A percentile compares a stretch with the other conserved stretches of the same genome.
Conservation (phyloP, 768 basidiomycete genomes). For the Boletus pseudo-olivaceus region DNA sequence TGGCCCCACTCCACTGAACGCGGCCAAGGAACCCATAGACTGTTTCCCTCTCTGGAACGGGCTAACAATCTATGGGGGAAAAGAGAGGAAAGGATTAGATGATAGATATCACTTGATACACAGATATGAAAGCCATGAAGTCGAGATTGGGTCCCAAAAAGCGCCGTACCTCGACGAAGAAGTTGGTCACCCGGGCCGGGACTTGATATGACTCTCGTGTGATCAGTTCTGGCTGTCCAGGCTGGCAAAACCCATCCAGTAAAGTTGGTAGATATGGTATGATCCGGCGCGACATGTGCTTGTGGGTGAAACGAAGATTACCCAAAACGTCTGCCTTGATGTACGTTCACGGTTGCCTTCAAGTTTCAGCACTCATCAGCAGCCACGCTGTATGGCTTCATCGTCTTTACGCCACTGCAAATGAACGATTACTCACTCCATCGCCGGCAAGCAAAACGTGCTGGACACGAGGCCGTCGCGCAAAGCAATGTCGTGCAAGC, state of each 20-base stretch:
- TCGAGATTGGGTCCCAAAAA: not conserved
- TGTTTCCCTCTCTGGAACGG: not conserved
- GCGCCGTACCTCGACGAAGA: not conserved
- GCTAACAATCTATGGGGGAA: not conserved
- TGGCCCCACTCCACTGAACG: not conserved
- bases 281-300: not conserved
- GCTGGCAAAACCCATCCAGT: not conserved
- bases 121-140: slow-evolving; percentile 17
- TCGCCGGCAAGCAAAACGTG: slow-evolving; percentile 34
- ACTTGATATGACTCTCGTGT: slow-evolving; percentile 7
- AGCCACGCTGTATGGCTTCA: slow-evolving; percentile 12
- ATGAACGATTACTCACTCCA: slow-evolving; percentile 29
- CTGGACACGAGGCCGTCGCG: slow-evolving; percentile 28
- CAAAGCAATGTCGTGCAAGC: slow-evolving; percentile 17
- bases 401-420: slow-evolving; percentile 16
- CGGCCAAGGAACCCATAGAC: not conserved
- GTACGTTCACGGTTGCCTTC: not conserved
- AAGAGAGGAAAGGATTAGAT: not conserved
- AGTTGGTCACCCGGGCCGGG: not conserved
- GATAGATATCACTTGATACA: slow-evolving; percentile 8
- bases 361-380: not conserved
- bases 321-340: not conserved
- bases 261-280: not conserved
- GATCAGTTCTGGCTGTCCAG: not conserved
- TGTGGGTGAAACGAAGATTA: not conserved